Evolutionary conservation across 257 asterid genomes (phyloP), one percentile per base, ranked within the genome.

Genomic region (Handroanthus guayacan): DNA sequence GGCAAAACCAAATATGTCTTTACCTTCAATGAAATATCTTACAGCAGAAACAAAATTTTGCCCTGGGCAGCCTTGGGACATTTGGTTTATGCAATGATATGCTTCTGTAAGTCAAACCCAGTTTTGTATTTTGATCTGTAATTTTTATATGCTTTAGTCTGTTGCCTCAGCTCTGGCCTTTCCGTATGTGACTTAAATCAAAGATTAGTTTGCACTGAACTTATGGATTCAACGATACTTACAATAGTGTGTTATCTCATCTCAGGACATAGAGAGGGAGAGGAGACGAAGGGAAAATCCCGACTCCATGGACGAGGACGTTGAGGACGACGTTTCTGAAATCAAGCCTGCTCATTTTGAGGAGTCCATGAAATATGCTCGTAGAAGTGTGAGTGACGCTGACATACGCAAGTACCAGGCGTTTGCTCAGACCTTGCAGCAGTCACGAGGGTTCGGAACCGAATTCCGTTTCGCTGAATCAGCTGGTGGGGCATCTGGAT

Each of bases 381-480:
- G 93, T 47, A 84, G 91, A 72, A 88, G 93, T 77, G 93, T 88
- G 48, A 81, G 93, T 34, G 89, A 86, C 45, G 86, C 90, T 75
- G 91, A 88, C 54, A 84, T 88, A 25, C 87, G 88, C 77, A 88
- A 88, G 72, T 88, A 88, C 78, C 88, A 86, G 85, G 86, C 90
- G 1, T 88, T 88, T 75, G 93, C 91, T 12, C 89, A 86, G 87
- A 86, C 93, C 45, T 79, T 88, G 87, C 93, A 88, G 79, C 91
- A 88, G 76, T 86, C 91, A 4, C 85, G 93, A 8, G 93, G 91
- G 5, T 88, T 88, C 34, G 89, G 91, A 37, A 63, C 83, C 1
- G 88, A 86, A 47, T 88, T 86, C 64, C 84, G 85, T 55, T 88
- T 88, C 31, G 69, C 89, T 62, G 90, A 84, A 67, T 45, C 88